Evolutionary conservation across 2,329 filamentous ascomycete species (phyloP).

Genomic region (Ophiosphaerella korrae): DNA sequence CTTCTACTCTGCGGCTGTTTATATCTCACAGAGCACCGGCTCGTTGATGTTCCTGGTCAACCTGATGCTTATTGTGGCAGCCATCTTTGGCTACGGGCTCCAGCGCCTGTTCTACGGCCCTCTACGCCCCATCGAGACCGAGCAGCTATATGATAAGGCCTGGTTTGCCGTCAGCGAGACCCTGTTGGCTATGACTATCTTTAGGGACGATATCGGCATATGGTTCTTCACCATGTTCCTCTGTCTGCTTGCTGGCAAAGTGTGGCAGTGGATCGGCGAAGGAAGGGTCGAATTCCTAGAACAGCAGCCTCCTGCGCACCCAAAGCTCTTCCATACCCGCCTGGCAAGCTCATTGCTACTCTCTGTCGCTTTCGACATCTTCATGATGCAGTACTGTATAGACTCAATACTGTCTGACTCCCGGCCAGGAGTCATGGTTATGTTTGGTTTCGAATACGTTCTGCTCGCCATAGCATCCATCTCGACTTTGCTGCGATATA

Average conservation of each 20-base stretch:
- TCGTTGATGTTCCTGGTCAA: conserved; percentile 95
- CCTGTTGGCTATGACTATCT: conserved; percentile 96
- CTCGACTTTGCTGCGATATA: conserved; percentile 79
- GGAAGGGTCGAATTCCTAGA: conserved; percentile 92
- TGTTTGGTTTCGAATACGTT: conserved; percentile 98
- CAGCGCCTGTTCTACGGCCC: conserved; percentile 90
- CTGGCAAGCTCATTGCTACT: conserved; percentile 78
- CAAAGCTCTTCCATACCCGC: conserved; percentile 82
- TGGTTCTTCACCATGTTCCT: conserved; percentile 98
- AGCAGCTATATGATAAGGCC: conserved; percentile 94
- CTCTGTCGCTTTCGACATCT: conserved; percentile 78
- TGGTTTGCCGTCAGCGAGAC: conserved; percentile 99
- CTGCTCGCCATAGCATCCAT: conserved; percentile 79
- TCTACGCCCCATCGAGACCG: conserved; percentile 90
- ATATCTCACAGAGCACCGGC: conserved; percentile 93
- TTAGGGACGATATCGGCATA: conserved; percentile 89
- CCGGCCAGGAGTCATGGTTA: conserved; percentile 98
- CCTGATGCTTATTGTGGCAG: conserved; percentile 80
- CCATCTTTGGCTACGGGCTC: conserved; percentile 80
- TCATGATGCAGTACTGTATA: conserved; percentile 80
- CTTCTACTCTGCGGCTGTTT: conserved; percentile 97
- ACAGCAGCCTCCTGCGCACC: conserved; percentile 91
- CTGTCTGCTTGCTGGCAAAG: conserved; percentile 86
- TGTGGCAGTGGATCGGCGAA: conserved; percentile 98
- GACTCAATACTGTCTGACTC: conserved; percentile 84